Evolutionary conservation across 2,329 filamentous ascomycete genomes (phyloP), one percentile per base, ranked within the genome.

Genomic region (Botrytis sinoallii): DNA sequence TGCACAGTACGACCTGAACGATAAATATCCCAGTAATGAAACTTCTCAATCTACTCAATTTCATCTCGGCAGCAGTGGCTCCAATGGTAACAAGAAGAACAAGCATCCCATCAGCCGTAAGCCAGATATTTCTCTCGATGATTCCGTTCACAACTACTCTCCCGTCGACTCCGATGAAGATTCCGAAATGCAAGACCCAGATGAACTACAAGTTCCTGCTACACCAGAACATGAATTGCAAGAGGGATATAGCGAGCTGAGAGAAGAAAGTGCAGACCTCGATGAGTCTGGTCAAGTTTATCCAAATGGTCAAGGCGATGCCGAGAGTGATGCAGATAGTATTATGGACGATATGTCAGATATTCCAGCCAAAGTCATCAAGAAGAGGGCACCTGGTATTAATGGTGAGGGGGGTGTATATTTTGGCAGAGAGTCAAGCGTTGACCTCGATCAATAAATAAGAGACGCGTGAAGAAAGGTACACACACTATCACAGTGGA

Each of bases 321-420:
- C 38, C 12, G 70, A 71, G 18, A 42, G 44, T 22, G 69, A 71
- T 40, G 42, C 32, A 32, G 70, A 38, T 18, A 72, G 70, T 44
- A n/a, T 22, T 48, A 42, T 72, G 60, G 70, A 72, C n/a, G 20
- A 59, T 20, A 72, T 72, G 70, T 68, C 70, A 32, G 61, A 65
- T 32, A 60, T 67, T 66, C 42, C 64, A 18, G 60, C 60, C n/a
- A 57, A 35, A 63, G 46, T 65, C 42, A 42, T 38, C 6, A 69
- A 69, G 35, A 68, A 57, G n/a, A 69, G 4, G n/a, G 52, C 48
- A 10, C n/a, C 48, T 57, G 38, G 66, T 42, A 12, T 69, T 32
- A 57, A 42, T 16, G 48, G 48, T 5, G 38, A 59, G 18, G n/a
- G 38, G 18, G 48, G 40, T 42, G 38, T 69, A 42, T 57, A 57